Evolutionary conservation across 345 rosid genomes (phyloP), one percentile per base, ranked within the genome.

Genomic region (Hibiscus mutabilis): DNA sequence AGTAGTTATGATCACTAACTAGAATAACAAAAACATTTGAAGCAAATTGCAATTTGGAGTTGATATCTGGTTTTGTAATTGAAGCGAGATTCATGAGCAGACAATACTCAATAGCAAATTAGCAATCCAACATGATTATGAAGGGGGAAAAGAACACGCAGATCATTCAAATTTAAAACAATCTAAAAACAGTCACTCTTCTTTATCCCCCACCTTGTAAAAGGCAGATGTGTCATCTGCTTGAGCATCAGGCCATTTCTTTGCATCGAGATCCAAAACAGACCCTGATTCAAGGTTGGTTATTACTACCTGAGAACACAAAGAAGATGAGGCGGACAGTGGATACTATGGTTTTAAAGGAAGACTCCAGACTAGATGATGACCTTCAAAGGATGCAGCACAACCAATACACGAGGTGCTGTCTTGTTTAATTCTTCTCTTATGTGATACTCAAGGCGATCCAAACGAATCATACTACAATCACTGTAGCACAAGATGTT

Each of bases 401-500:
- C 98, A 77, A 88, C 95, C 93, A 92, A 76, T 53, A 91, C 75
- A 35, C 99, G 94, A 55, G 97, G 83, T 1, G 90, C 89, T 4
- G 91, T 92, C 83, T 81, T 92, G 79, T 92, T 92, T 77, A 96
- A 74, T 79, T 96, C 99, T 78, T 92, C 99, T 81, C 99, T 81
- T 63, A 96, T 86, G 77, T 96, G 95, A 86, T 92, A 82, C 87
- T 92, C 98, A 16, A 96, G 95, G 59, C 96, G 92, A 81, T 91
- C 87, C 91, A 92, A 82, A 35, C 84, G 86, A 77, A 96, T 91
- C 77, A 82, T 81, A 80, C 95, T 92, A 82, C 88, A 76, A 82
- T 92, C 99, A 85, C 96, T 96, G 88, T 68, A 78, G 72, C 37
- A 77, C 52, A 73, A 73, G 40, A 66, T 69, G 67, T 60, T 47